Evolutionary conservation across 2,329 filamentous ascomycete genomes (phyloP).

Genomic region (Paecilomyces niveus): DNA sequence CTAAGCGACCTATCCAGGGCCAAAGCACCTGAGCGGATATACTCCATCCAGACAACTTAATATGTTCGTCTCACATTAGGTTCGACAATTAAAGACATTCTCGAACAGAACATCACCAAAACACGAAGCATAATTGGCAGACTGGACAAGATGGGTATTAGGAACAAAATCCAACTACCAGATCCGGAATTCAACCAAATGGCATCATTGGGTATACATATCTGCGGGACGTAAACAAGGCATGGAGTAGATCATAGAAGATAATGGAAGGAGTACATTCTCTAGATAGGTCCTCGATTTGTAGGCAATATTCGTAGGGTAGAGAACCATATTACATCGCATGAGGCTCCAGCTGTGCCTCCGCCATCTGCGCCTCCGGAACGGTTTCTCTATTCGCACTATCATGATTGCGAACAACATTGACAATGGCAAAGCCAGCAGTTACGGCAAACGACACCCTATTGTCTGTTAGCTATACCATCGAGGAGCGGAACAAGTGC

Average conservation of each 20-base stretch:
- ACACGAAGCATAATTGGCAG: neutral
- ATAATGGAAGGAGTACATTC: neutral
- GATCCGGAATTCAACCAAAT: neutral
- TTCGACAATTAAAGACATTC: no score
- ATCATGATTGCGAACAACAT: neutral
- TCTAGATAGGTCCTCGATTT: no score
- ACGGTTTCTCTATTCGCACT: neutral
- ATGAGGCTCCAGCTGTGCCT: neutral
- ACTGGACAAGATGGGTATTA: neutral
- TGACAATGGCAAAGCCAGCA: slow-evolving; percentile 5
- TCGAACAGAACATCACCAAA: neutral
- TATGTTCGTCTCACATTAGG: no score
- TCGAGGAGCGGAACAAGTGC: neutral
- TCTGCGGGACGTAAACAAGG: neutral
- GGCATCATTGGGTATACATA: neutral
- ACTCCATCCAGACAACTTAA: no score
- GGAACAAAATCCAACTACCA: neutral
- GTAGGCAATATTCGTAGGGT: no score
- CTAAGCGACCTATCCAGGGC: no score
- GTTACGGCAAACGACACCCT: slow-evolving; percentile 7
- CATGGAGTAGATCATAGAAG: neutral
- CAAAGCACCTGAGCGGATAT: no score
- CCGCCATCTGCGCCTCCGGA: neutral
- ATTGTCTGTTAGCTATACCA: neutral
- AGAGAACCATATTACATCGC: neutral